Base-by-base conservation (phyloP, 2,329 filamentous ascomycete genomes). In the Fusarium solani-melongenae region DNA sequence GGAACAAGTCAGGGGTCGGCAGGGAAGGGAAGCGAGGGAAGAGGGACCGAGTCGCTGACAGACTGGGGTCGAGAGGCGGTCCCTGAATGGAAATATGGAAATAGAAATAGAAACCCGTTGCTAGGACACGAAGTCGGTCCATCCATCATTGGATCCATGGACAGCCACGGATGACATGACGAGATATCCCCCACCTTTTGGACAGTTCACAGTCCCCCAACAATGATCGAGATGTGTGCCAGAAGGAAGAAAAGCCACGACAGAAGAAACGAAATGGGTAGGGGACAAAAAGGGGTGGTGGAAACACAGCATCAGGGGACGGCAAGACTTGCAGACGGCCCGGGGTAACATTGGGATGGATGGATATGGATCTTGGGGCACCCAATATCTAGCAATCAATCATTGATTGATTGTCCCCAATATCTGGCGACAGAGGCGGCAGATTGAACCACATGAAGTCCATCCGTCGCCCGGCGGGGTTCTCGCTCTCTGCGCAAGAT, bases 301-400 rank as follows among this genome's bases (percentile, higher is more conserved):
- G 64, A 73, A 65, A 63, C 72, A 77, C 71, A 62, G 24, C 66
- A 64, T 62, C 66, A 72, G 49, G 59, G 63, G 60, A 65, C 29
- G 31, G 44, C 59, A 73, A 60, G 64, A 67, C 59, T 70, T 44
- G n/a, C 59, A 68, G 34, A 66, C 62, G 55, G 55, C 65, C 67
- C 53, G 69, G 60, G 67, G 71, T 72, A 75, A 71, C 69, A 56
- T 60, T 36, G 57, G 27, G 39, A 53, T 53, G 46, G 27, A 51
- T 51, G 27, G 46, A 51, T 51, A 51, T 51, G 46, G 49, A 57
- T 57, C 36, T 57, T 62, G 20, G 33, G 24, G 31, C 20, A 51
- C 31, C 31, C 59, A 64, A 63, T 64, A 61, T 60, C 46, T 33
- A 44, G 34, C 57, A 66, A 61, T 57, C 41, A 49, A 41, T 66